A percentile compares a stretch with the other conserved stretches of the same genome.
phyloP scores from a whole-genome alignment of 495 filamentous ascomycete species.

The Aspergillus bridgeri region DNA sequence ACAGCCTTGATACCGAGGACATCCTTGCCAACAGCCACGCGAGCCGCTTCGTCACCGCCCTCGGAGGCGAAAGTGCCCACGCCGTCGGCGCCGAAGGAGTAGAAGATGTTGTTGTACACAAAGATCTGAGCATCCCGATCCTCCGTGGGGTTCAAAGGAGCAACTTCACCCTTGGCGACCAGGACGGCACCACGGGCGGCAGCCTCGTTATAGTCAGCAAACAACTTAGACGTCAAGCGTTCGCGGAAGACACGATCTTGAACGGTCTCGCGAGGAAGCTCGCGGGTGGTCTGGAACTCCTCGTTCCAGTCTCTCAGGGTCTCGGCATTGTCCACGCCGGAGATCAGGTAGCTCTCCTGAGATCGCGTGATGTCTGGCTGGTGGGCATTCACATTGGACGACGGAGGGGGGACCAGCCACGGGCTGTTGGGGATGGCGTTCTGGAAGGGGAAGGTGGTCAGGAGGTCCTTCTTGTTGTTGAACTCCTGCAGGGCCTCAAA shows the following conservation, averaged over 20 bases:
- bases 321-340: slow-evolving; percentile 88
- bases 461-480: slow-evolving; percentile 77
- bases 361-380: slow-evolving; percentile 80
- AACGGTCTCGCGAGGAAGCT: slow-evolving; percentile 86
- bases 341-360: slow-evolving; percentile 87
- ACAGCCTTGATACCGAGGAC: slow-evolving; percentile 89
- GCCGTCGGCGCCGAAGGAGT: slow-evolving; percentile 96
- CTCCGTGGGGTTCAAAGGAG: slow-evolving; percentile 96
- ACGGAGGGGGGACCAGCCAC: slow-evolving; percentile 76
- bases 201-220: slow-evolving; percentile 95
- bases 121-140: slow-evolving; percentile 93
- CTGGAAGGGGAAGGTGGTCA: slow-evolving; percentile 90
- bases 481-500: slow-evolving; percentile 75
- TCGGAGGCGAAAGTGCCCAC: slow-evolving; percentile 95
- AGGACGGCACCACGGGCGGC: slow-evolving; percentile 90
- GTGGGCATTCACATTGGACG: slow-evolving; percentile 63
- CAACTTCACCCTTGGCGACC: slow-evolving; percentile 88
- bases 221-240: slow-evolving; percentile 88
- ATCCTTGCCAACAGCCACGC: slow-evolving; percentile 96
- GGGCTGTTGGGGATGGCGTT: slow-evolving; percentile 90
- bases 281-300: slow-evolving; percentile 94
- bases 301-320: slow-evolving; percentile 98
- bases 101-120: slow-evolving; percentile 99
- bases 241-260: slow-evolving; percentile 97
- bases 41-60: slow-evolving; percentile 94